These are phyloP conservation scores for Russula olivacea DNA, from an alignment of 768 basidiomycete genomes.

Conservation along the genomic window DNA sequence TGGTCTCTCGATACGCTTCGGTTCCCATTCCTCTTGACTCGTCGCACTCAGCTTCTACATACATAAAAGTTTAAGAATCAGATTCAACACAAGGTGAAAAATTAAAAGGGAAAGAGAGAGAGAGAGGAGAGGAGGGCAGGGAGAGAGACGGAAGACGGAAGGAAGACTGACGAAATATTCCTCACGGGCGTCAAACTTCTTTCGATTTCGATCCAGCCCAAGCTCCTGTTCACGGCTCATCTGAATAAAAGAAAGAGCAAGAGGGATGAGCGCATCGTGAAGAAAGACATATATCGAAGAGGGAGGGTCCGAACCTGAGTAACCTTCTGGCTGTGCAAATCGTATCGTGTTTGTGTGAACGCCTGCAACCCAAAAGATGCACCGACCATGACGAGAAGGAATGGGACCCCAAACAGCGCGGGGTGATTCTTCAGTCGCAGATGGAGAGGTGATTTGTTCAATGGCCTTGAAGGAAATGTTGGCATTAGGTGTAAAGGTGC, in stretches of 20 bases:
- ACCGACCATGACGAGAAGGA: constrained; percentile 76
- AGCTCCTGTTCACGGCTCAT: constrained; percentile 76
- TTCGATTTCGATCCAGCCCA: constrained; percentile 58
- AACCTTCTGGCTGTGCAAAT: constrained; percentile 76
- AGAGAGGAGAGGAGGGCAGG: not conserved
- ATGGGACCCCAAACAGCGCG: constrained; percentile 77
- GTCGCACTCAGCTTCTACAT: constrained; percentile 58
- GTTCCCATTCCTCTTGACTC: constrained; percentile 76
- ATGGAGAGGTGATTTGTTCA: constrained; percentile 17
- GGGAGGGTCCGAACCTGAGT: constrained; percentile 46
- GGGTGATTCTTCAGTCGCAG: constrained; percentile 43
- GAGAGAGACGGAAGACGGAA: too few species aligned
- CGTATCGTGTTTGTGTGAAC: constrained; percentile 89
- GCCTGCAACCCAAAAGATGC: constrained; percentile 78
- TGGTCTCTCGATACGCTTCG: constrained; percentile 75
- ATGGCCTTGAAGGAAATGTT: constrained; percentile 18
- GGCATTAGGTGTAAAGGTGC: constrained; percentile 15
- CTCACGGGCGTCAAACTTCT: constrained; percentile 87
- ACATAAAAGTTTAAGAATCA: not conserved
- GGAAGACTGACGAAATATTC: constrained; percentile 85
- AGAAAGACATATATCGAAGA: not conserved
- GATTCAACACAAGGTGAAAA: not conserved
- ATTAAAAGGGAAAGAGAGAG: not conserved
- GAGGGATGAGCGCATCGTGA: too few species aligned
- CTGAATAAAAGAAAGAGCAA: constrained; percentile 32